phyloP scores from a whole-genome alignment of 768 basidiomycete genomes.

The Crepidotus variabilis region DNA sequence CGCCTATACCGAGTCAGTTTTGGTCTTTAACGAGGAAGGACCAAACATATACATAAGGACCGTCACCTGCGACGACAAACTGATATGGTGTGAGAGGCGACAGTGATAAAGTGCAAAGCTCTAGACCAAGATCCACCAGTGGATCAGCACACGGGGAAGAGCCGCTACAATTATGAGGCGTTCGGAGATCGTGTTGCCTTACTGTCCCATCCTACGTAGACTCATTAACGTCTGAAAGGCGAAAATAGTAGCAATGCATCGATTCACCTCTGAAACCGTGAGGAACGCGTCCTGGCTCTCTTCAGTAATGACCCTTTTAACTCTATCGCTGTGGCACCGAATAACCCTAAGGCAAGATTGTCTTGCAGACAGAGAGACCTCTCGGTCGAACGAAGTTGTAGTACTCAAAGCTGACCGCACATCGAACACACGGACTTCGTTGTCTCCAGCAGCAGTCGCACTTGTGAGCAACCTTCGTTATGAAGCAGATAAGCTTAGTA shows the following conservation, averaged over 20 bases:
- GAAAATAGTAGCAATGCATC: neutral
- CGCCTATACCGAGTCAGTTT: constrained; percentile 37
- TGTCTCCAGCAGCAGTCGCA: constrained; percentile 72
- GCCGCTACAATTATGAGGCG: constrained; percentile 56
- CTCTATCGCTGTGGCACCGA: constrained; percentile 66
- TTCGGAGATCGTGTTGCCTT: constrained; percentile 82
- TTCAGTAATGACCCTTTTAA: constrained; percentile 79
- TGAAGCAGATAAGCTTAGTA: constrained; percentile 4
- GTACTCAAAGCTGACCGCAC: constrained; percentile 36
- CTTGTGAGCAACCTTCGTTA: constrained; percentile 35
- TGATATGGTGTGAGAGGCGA: constrained; percentile 81
- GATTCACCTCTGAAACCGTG: constrained; percentile 70
- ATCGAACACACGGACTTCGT: constrained; percentile 77
- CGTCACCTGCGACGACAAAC: constrained; percentile 81
- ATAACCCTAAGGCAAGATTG: constrained; percentile 53
- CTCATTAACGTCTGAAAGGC: neutral
- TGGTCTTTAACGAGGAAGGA: neutral
- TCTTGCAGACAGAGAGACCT: constrained; percentile 40
- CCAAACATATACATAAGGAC: constrained; percentile 57
- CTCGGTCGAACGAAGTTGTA: constrained; percentile 32
- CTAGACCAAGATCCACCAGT: constrained; percentile 58
- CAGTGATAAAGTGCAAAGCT: constrained; percentile 69
- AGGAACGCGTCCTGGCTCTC: constrained; percentile 74
- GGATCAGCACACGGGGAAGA: constrained; percentile 62
- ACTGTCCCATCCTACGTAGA: constrained; percentile 72